phyloP scores from a whole-genome alignment of 2,329 filamentous ascomycete genomes.

The Didymella pinodella region DNA sequence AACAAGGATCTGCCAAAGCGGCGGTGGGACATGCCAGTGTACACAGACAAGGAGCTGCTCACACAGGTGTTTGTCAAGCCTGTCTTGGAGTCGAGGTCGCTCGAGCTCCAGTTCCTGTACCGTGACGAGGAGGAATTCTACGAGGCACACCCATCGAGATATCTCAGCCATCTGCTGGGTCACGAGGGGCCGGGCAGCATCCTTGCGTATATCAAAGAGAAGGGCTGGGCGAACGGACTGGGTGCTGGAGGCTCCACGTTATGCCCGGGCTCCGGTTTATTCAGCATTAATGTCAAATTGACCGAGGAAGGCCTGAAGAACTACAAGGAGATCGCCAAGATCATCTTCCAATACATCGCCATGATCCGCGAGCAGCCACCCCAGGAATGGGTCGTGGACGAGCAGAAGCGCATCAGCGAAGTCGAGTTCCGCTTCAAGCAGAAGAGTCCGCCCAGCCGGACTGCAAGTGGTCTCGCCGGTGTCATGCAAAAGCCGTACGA shows the following conservation, averaged over 20 bases:
- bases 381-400: constrained; percentile 91
- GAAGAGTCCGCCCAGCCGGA: constrained; percentile 87
- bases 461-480: constrained; percentile 83
- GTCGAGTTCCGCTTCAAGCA: constrained; percentile 96
- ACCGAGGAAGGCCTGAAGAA: constrained; percentile 85
- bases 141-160: constrained; percentile 82
- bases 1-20: constrained; percentile 80
- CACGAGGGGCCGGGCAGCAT: constrained; percentile 94
- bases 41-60: constrained; percentile 66
- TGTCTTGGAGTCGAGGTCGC: constrained; percentile 82
- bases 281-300: constrained; percentile 79
- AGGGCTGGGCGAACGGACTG: constrained; percentile 86
- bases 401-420: constrained; percentile 88
- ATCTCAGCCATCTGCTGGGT: constrained; percentile 87
- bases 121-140: constrained; percentile 82
- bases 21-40: constrained; percentile 71
- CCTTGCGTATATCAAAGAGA: constrained; percentile 86
- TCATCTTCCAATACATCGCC: constrained; percentile 89
- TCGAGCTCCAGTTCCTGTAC: constrained; percentile 85
- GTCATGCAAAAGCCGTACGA: constrained; percentile 92
- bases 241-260: constrained; percentile 78
- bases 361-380: constrained; percentile 82
- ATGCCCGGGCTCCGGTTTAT: constrained; percentile 82
- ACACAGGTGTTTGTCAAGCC: constrained; percentile 88
- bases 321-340: constrained; percentile 82